Percentiles rank a stretch among this genome's conserved stretches.
phyloP scores from a whole-genome alignment of 257 asterid genomes.

The Lycium ferocissimum region DNA sequence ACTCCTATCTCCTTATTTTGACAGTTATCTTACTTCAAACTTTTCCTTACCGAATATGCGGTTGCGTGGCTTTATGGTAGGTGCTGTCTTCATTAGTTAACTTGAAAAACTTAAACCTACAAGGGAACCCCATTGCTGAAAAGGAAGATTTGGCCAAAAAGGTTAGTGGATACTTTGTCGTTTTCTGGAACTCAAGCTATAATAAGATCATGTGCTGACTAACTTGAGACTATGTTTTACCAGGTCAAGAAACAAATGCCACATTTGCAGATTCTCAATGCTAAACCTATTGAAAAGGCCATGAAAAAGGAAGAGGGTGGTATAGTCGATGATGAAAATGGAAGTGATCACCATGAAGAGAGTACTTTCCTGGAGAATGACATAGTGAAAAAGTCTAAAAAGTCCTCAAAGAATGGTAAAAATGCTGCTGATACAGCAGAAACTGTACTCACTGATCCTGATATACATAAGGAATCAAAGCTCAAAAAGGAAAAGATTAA shows the following conservation, averaged over 20 bases:
- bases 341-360: conserved; percentile 35
- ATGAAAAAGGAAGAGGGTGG: conserved; percentile 49
- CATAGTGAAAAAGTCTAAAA: conserved; percentile 45
- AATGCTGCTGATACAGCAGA: conserved; percentile 32
- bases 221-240: conserved; percentile 31
- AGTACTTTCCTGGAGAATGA: conserved; percentile 41
- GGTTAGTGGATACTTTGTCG: conserved; percentile 50
- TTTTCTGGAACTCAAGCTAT: background rate
- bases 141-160: conserved; percentile 64
- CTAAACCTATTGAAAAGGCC: conserved; percentile 59
- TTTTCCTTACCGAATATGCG: background rate
- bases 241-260: conserved; percentile 83
- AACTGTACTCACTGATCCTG: conserved; percentile 28
- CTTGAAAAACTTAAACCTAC: conserved; percentile 82
- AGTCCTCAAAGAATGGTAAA: conserved; percentile 34
- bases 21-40: background rate
- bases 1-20: conserved; percentile 7
- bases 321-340: conserved; percentile 34
- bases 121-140: conserved; percentile 87
- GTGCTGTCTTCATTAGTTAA: conserved; percentile 70
- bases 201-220: conserved; percentile 32
- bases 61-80: conserved; percentile 47
- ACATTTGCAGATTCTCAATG: conserved; percentile 63
- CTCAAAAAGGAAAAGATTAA: conserved; percentile 48
- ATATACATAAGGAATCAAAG: conserved; percentile 45